Evolutionary conservation across 2,329 filamentous ascomycete genomes (phyloP), one percentile per base, ranked within the genome.

Genomic region (Botrytis medusae): DNA sequence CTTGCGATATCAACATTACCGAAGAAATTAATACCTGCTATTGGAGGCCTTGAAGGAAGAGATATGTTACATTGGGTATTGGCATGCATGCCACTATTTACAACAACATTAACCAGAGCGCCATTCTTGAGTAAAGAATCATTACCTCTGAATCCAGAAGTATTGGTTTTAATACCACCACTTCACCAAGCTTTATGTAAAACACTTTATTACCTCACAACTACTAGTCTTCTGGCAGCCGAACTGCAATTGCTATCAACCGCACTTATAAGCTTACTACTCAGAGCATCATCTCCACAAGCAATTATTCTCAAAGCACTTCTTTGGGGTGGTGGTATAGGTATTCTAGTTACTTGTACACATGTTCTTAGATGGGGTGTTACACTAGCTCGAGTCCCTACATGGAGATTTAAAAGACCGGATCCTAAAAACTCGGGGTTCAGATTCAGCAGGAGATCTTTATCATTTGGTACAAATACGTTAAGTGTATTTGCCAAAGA

Each of bases 221-320:
- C 93, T 0, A 97, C 94, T 1, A 98, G 95, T 82, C 87, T 98
- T 60, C 86, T 98, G 69, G 88, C 92, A 2, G 91, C 96, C 8
- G 96, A 99, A 82, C 86, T 98, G 60, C 94, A 98, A 78, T 86
- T 99, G 16, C 87, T 98, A 25, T 95, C 95, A 0, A 89, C 92
- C 57, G 90, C 90, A 2, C 86, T 99, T 22, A 91, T 98, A 79
- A 94, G 97, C 79, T 84, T 98, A 22, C 84, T 97, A 0, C 81
- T 97, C 2, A 88, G 97, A 74, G 90, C 94, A 0, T 84, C 85
- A 10, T 96, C 95, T 0, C 93, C 95, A 0, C 96, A 98, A 82
- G 89, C 91, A 25, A 86, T 93, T 76, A 95, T 97, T 75, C 85
- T 98, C 65, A 96, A 97, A 83, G 90, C 92, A 25, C 84, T 98